Evolutionary conservation across 1,139 yeast genomes (phyloP).

Genomic region (Debaryomyces singareniensis): DNA sequence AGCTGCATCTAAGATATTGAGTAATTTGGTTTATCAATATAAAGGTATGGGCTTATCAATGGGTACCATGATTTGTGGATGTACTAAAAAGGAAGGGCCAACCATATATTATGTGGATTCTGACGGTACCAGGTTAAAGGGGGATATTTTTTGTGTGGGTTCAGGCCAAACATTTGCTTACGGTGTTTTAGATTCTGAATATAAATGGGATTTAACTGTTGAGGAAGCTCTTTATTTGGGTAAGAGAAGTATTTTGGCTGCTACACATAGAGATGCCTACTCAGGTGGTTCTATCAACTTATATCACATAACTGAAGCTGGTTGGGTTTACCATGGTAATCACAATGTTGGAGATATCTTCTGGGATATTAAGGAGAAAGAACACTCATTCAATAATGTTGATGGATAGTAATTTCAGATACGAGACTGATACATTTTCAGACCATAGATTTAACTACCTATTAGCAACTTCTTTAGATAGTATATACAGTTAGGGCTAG

Average conservation of each 20-base stretch:
- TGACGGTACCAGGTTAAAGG: slow-evolving; percentile 93
- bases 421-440: too few species aligned
- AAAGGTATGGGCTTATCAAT: slow-evolving; percentile 98
- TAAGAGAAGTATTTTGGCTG: slow-evolving; percentile 92
- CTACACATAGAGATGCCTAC: slow-evolving; percentile 97
- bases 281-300: slow-evolving; percentile 96
- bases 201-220: slow-evolving; percentile 81
- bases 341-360: slow-evolving; percentile 86
- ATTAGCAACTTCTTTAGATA: too few species aligned
- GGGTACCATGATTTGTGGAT: slow-evolving; percentile 99
- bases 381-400: slow-evolving; percentile 87
- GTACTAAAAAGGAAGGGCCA: slow-evolving; percentile 92
- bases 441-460: too few species aligned
- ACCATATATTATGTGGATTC: slow-evolving; percentile 94
- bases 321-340: slow-evolving; percentile 96
- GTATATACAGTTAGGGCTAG: too few species aligned
- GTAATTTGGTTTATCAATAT: slow-evolving; percentile 86
- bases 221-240: slow-evolving; percentile 95
- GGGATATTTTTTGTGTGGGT: slow-evolving; percentile 95
- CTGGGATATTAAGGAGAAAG: slow-evolving; percentile 87
- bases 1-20: slow-evolving; percentile 90
- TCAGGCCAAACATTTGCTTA: slow-evolving; percentile 99
- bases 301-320: slow-evolving; percentile 86
- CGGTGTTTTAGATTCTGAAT: slow-evolving; percentile 92
- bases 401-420: too few species aligned